Percentiles rank a stretch among this genome's conserved stretches.
Evolutionary conservation across 1,139 yeast species (phyloP).

Genomic region (Petasospora rhodanensis): DNA sequence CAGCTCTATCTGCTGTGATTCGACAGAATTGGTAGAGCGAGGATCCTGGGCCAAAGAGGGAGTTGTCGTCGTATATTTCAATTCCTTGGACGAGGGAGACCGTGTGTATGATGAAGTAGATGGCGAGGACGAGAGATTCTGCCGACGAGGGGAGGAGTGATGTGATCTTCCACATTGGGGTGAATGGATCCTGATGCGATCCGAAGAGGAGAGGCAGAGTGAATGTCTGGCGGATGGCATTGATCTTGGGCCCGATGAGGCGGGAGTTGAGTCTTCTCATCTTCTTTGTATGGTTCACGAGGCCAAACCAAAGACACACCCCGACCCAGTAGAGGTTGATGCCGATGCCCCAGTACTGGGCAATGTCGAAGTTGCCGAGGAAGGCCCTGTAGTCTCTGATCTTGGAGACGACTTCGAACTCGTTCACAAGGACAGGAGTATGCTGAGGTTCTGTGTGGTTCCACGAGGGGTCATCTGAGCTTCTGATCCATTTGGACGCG

Average conservation of each 20-base stretch:
- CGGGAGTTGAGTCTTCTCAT: conserved; percentile 10
- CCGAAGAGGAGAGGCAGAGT: conserved; percentile 17
- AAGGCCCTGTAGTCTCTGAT: conserved; percentile 24
- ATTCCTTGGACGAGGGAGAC: conserved; percentile 38
- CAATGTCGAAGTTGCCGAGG: conserved; percentile 21
- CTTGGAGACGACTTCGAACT: conserved; percentile 8
- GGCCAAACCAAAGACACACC: conserved; percentile 14
- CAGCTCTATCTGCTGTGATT: conserved; percentile 59
- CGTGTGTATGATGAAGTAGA: conserved; percentile 40
- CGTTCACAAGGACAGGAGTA: conserved; percentile 15
- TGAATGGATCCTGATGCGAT: conserved; percentile 19
- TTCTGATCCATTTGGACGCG: conserved; percentile 10
- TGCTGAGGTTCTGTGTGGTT: conserved; percentile 9
- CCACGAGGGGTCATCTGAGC: conserved; percentile 10
- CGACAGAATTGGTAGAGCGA: conserved; percentile 44
- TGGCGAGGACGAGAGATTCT: conserved; percentile 43
- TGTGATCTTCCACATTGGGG: conserved; percentile 24
- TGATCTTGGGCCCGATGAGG: conserved; percentile 12
- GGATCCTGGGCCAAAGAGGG: conserved; percentile 36
- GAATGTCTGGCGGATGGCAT: conserved; percentile 14
- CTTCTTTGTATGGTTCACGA: conserved; percentile 16
- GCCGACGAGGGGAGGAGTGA: conserved; percentile 48
- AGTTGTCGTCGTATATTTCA: conserved; percentile 34
- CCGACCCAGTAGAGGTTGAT: conserved; percentile 21
- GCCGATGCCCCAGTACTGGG: conserved; percentile 20